Base-by-base conservation (phyloP, 2,329 filamentous ascomycete species). In the Pezicula radicicola region DNA sequence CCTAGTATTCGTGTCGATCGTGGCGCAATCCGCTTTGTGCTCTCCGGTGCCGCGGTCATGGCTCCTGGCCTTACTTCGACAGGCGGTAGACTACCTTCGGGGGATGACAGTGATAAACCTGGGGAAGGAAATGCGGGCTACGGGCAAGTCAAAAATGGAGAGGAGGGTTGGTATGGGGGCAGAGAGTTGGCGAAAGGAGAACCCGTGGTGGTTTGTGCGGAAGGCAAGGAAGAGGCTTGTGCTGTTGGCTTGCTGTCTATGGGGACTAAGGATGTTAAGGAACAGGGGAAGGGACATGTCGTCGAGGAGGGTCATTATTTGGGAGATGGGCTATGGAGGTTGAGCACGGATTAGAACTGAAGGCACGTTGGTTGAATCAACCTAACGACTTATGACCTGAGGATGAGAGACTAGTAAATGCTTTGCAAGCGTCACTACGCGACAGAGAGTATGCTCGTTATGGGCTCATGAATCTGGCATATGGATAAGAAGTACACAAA, bases 11-110 rank as follows among this genome's bases (percentile, higher is more conserved):
- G 92, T 53, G 96, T 97, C 70, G 94, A 99, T 71, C 84, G 94
- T 46, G 94, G 94, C 56, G 94, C 94, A 5, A 97, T 99, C 66
- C 89, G 94, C 55, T 99, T 99, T 73, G 93, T 99, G 25, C 82
- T 99, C 2, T 89, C 85, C 1, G 94, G 94, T 42, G 94, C 94
- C 1, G 91, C 93, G 13, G 85, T 99, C 57, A 99, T 99, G 94
- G 93, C 91, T 1, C 94, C 94, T 0, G 94, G 94, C 0, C 72
- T 99, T 62, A 99, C 94, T 27, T 91, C 85, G 18, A 72, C 84
- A 0, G 94, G 94, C 0, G 94, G 94, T 0, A 71, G 89, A 45
- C 72, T 99, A 63, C 94, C 94, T 60, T 69, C 37, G 52, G 60
- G 61, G 8, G 64, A 67, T 35, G 59, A 61, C 1, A 65, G 69